Evolutionary conservation across 805 yeast genomes (phyloP), one percentile per base, ranked within the genome.

Genomic region (Myxozyma neotropica): DNA sequence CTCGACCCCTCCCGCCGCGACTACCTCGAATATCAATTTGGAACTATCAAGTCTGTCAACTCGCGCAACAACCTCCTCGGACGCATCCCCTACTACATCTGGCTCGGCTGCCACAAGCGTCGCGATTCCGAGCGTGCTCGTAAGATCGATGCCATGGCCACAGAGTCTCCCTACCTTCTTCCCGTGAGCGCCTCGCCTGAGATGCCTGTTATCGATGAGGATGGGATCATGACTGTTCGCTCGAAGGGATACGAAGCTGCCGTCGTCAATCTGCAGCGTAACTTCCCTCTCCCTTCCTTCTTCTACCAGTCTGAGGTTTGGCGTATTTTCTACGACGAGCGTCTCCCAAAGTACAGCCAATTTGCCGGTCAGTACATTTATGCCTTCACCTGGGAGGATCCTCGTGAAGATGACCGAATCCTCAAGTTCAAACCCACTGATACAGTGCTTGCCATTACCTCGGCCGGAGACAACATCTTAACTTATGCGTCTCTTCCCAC

Each of bases 331-430:
- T 88, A 84, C 68, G 90, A 88, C 71, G 93, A 87, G 69, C 71
- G 83, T 65, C 82, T 82, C 68, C 83, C 86, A 6, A 80, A 81
- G 66, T 86, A 86, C 70, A 81, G 80, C 51, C 91, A 87, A 72
- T 88, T 88, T 76, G 83, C 81, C 59, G 80, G 87, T 69, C 91
- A 88, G 74, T 88, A 87, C 72, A 89, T 88, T 61, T 89, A 88
- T 70, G 92, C 95, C 3, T 88, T 88, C 73, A 88, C 95, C 5
- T 88, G 96, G 96, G 96, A 88, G 73, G 96, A 89, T 70, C 95
- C 95, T 31, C 80, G 87, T 57, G 94, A 87, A 74, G 96, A 88
- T 75, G 81, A 83, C 61, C 79, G 79, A 51, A 85, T 88, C 57
- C 77, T 88, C 66, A 80, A 84, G 45, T 77, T 88, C 68, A 76